Evolutionary conservation across 2,329 filamentous ascomycete species (phyloP), one percentile per base, ranked within the genome.

Genomic region (Nemania bipapillata): DNA sequence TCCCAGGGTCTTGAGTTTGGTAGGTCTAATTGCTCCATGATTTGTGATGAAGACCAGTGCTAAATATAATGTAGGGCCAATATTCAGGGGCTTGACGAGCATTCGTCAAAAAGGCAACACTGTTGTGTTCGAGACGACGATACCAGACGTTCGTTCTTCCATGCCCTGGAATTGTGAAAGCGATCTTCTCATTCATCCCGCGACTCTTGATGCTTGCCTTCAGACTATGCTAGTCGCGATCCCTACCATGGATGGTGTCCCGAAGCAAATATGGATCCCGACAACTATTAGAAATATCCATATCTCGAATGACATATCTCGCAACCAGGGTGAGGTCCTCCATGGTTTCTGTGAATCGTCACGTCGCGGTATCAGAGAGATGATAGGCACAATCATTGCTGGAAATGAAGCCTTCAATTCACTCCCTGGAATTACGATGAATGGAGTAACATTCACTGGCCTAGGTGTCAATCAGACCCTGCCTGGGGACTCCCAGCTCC

Each of bases 261-360:
- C 59, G 32, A 62, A 62, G 24, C 59, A 62, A 24, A 62, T 62
- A 24, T 62, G 59, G 59, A 62, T 62, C 49, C 59, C 59, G 32
- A 53, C 59, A 12, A 62, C 59, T 22, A 62, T 62, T 35, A 32
- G 49, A 32, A 62, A 47, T 20, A 28, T 62, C 30, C 59, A 45
- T 15, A 62, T 62, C 22, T 62, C 59, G 11, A 62, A 15, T 11
- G 20, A 24, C n/a, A 22, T 62, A 42, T 17, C 59, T 1, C 59
- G 26, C 37, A 50, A 54, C n/a, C 15, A 20, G 3, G 59, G 59
- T 12, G 15, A 54, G 24, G 49, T 62, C n/a, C 49, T 62, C 15
- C 49, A 62, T 20, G 59, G 59, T 4, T 47, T 42, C 24, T 62
- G 59, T 26, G 49, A 62, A 12, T 62, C 59, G 11, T 62, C 59